Base-by-base conservation (phyloP, 1,284 basidiomycete species). In the Kalmanozyma brasiliensis region DNA sequence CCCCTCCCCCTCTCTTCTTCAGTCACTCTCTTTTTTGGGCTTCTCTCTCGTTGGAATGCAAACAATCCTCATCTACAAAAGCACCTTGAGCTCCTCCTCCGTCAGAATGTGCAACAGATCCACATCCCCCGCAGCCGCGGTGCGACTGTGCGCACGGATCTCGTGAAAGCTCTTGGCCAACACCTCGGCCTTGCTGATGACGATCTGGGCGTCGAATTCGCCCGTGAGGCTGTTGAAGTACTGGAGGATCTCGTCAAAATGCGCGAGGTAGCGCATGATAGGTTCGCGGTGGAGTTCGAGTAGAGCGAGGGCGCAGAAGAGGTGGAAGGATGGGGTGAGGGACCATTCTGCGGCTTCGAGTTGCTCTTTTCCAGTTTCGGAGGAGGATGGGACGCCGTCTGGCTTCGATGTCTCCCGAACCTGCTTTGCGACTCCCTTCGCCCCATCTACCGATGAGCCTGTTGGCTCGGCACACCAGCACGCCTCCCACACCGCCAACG, bases 251-350 rank as follows among this genome's bases (percentile, higher is more conserved):
- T 84, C 84, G 69, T 83, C 84, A 51, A 84, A 86, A 86, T 97
- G 92, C 32, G 91, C 88, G 4, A 99, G 87, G 82, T 98, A 98
- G 13, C 94, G 88, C 40, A 98, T 84, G 51, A 98, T 91, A 79
- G 96, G 90, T 76, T 96, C 93, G 33, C 94, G 86, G 83, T 98
- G 94, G 5, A 91, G 91, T 82, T 98, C 93, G 11, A 99, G 86
- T 30, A 99, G 88, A 0, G 94, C 94, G 20, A 99, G 86, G 0
- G 94, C 94, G 19, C 98, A 87, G 77, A 98, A 98, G 3, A 98
- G 87, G n/a, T 94, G 88, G 78, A 98, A 97, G 30, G 89, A 85
- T 30, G 87, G 19, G 30, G 41, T 41, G 35, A 44, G 53, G 24
- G 45, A 41, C 52, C 48, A 56, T 22, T 41, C 37, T 1, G 14